Evolutionary conservation across 257 asterid genomes (phyloP), one percentile per base, ranked within the genome.

Genomic region (Mitragyna speciosa): DNA sequence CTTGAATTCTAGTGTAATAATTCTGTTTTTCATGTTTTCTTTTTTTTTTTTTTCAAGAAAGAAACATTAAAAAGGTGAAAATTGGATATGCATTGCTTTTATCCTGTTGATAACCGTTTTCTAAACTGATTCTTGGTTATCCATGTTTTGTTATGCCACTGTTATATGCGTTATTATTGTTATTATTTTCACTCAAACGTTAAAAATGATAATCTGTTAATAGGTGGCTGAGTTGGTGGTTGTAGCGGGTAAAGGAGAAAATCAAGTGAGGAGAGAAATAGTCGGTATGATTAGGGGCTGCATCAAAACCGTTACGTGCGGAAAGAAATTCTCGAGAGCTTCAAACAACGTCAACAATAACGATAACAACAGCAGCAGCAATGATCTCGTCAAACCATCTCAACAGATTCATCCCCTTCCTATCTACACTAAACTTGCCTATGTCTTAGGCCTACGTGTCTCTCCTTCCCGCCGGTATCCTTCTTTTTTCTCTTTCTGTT

Each of bases 401-500:
- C 19, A 19, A 15, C 43, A 11, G 36, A 11, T 1, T 36, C 68
- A 77, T 12, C 84, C 84, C 1, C 81, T 86, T 31, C 99, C 96
- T 14, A 49, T 92, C 41, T 91, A 70, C 87, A 88, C 96, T 39
- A 96, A 92, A 84, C 85, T 91, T 22, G 97, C 98, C 67, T 96
- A 96, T 65, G 84, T 96, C 49, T 84, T 91, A 73, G 99, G 99
- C 92, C 97, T 96, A 11, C 97, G 99, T 3, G 97, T 96, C n/a
- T 89, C 97, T 49, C 90, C 99, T 64, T 81, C 94, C 76, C 96
- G 91, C 81, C 75, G 99, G 99, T 95, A 87, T 41, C 39, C 24
- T 39, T 12, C 39, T 72, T 75, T 59, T 28, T 47, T 73, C 15
- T 36, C 36, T n/a, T 5, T 79, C 22, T 5, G 22, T 52, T 52